phyloP scores from a whole-genome alignment of 352 stramenopile species.

The Phytopythium boreale region DNA sequence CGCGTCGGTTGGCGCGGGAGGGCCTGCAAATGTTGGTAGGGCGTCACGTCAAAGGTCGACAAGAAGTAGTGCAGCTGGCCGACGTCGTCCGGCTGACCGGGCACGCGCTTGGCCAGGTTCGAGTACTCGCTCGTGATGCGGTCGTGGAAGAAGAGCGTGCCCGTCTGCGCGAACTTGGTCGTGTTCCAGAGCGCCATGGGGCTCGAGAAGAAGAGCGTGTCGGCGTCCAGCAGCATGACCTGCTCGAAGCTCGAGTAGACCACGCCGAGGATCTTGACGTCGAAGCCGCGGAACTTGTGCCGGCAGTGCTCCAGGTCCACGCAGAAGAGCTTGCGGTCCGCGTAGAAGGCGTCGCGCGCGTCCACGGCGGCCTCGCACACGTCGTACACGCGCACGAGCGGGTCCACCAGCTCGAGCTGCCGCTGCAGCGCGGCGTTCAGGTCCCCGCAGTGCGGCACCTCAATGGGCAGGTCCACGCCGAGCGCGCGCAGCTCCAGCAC shows the following conservation, averaged over 20 bases:
- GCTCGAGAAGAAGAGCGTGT: constrained; percentile 62
- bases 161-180: constrained; percentile 44
- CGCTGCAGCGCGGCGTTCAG: constrained; percentile 31
- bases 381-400: constrained; percentile 54
- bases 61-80: no score
- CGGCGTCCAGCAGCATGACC: constrained; percentile 74
- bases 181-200: constrained; percentile 56
- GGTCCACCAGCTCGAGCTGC: no score
- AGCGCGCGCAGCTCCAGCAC: constrained; percentile 58
- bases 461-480: constrained; percentile 55
- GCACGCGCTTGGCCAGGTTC: neutral
- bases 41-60: no score
- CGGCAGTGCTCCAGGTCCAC: constrained; percentile 35
- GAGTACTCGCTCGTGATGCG: constrained; percentile 35
- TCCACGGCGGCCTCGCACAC: constrained; percentile 45
- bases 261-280: constrained; percentile 62
- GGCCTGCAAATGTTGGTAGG: no score
- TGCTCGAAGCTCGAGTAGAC: constrained; percentile 67
- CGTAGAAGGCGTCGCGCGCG: constrained; percentile 20
- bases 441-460: constrained; percentile 68
- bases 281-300: constrained; percentile 47
- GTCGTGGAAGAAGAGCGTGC: constrained; percentile 70
- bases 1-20: neutral
- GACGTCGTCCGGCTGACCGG: no score
- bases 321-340: constrained; percentile 49